Evolutionary conservation across 2,329 filamentous ascomycete species (phyloP), one percentile per base, ranked within the genome.

Genomic region (Periconia digitata): DNA sequence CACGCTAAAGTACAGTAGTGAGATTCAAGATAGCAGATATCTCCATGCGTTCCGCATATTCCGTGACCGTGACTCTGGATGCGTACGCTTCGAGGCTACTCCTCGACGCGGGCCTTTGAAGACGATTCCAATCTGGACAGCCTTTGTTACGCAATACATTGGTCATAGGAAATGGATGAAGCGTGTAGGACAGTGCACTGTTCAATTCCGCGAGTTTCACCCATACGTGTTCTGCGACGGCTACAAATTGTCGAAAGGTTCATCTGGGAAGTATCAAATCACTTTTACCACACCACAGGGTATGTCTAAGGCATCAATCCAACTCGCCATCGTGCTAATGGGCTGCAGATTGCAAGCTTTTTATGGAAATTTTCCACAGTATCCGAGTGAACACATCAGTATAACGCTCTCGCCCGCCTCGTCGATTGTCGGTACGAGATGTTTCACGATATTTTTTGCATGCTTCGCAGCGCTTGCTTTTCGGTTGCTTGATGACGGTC

Each of bases 91-190:
- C 20, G 80, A 85, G 59, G 79, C 79, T n/a, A 79, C 79, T 0
- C 70, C 82, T 27, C 72, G 76, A 22, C 71, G 76, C 21, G 81
- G 82, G 1, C 73, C 75, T 1, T 74, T 79, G 66, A 76, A 77
- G 54, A 72, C 74, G 17, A 78, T 80, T 2, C 82, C 83, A 0
- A 78, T 85, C 46, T 85, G 83, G 83, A 85, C 81, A 5, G 68
- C 68, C 3, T 71, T 71, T 37, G 67, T 71, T 16, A 68, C 66
- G 1, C 66, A 75, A 20, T 74, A 77, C 46, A 66, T 81, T 27
- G 66, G 68, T 22, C 69, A 73, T 43, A 72, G 66, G 5, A 69
- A 67, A 27, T 84, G 81, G 79, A 72, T 80, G 49, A 73, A 72
- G 35, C 67, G 64, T 10, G 56, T 74, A 1, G 71, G 71, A 1